Conservation (phyloP, 176 grass and related monocot species). For the Eremochloa ophiuroides region DNA sequence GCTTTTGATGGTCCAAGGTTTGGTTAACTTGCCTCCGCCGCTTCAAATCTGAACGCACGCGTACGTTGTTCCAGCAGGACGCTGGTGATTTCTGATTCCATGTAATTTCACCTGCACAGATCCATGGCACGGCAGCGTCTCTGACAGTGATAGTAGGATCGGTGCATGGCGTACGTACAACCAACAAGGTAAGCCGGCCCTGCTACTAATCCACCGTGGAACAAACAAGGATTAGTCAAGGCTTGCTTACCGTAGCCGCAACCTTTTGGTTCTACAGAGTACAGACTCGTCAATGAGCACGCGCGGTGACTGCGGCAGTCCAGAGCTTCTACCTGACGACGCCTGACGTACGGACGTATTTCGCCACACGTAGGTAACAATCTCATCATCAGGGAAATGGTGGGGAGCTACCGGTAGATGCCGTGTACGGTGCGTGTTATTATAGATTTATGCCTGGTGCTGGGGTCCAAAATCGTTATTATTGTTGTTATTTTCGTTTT, state of each 20-base stretch:
- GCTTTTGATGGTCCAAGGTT: constrained; percentile 15
- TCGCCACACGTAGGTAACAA: neutral
- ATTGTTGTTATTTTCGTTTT: too few relatives aligned
- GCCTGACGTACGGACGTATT: neutral
- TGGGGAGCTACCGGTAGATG: neutral
- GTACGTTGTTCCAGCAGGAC: neutral
- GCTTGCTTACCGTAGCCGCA: neutral
- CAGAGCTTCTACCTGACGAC: neutral
- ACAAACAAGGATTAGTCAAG: neutral
- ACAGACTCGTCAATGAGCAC: neutral
- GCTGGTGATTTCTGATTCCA: neutral
- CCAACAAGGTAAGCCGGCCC: neutral
- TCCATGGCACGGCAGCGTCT: neutral
- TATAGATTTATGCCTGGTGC: neutral
- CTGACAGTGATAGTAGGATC: too few relatives aligned
- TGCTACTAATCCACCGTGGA: neutral
- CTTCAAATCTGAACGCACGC: neutral
- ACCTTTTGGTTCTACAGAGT: neutral
- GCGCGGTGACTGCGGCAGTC: neutral
- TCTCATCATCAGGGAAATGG: too few relatives aligned
- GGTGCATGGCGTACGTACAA: too few relatives aligned
- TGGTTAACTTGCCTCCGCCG: constrained; percentile 10
- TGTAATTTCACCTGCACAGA: neutral
- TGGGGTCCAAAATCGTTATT: too few relatives aligned
- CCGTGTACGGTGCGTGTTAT: neutral